Evolutionary conservation across 805 yeast genomes (phyloP).

Genomic region (Candida boleticola): DNA sequence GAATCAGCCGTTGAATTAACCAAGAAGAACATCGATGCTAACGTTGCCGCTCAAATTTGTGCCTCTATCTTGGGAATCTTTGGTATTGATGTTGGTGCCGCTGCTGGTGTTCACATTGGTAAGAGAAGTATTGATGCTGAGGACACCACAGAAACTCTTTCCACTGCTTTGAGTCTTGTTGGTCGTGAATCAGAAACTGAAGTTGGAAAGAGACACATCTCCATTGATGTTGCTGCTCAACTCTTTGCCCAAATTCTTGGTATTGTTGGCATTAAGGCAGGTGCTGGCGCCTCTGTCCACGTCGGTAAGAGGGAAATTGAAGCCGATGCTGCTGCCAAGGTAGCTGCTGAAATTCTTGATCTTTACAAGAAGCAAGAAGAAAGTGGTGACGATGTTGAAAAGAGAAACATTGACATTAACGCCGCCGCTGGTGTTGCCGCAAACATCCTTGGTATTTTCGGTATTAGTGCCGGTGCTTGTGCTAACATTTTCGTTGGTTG

Average conservation of each 20-base stretch:
- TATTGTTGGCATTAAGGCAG: slow-evolving; percentile 8
- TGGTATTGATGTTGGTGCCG: slow-evolving; percentile 8
- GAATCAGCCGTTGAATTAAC: slow-evolving; percentile 1
- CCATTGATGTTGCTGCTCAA: slow-evolving; percentile 8
- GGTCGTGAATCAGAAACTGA: not conserved
- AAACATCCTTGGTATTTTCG: slow-evolving; percentile 9
- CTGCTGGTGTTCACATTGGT: not conserved
- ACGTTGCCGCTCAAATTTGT: slow-evolving; percentile 8
- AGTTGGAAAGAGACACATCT: slow-evolving; percentile 10
- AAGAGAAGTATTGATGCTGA: slow-evolving; percentile 11
- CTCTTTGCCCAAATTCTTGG: slow-evolving; percentile 9
- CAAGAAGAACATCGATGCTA: slow-evolving; percentile 10
- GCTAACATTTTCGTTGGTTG: slow-evolving; percentile 4
- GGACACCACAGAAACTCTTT: slow-evolving; percentile 9
- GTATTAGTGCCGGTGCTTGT: slow-evolving; percentile 8
- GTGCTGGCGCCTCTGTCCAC: slow-evolving; percentile 4
- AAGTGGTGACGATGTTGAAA: slow-evolving; percentile 6
- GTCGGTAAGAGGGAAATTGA: slow-evolving; percentile 9
- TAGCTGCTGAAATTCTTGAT: slow-evolving; percentile 6
- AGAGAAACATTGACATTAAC: slow-evolving; percentile 1
- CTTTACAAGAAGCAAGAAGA: slow-evolving; percentile 9
- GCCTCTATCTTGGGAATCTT: slow-evolving; percentile 10
- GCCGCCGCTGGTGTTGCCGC: slow-evolving; percentile 6
- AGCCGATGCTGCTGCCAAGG: slow-evolving; percentile 7
- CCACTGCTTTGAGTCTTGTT: not conserved